Evolutionary conservation across 371 early-diverging fungal species (phyloP), one percentile per base, ranked within the genome.

Genomic region (Mucor circinelloides): DNA sequence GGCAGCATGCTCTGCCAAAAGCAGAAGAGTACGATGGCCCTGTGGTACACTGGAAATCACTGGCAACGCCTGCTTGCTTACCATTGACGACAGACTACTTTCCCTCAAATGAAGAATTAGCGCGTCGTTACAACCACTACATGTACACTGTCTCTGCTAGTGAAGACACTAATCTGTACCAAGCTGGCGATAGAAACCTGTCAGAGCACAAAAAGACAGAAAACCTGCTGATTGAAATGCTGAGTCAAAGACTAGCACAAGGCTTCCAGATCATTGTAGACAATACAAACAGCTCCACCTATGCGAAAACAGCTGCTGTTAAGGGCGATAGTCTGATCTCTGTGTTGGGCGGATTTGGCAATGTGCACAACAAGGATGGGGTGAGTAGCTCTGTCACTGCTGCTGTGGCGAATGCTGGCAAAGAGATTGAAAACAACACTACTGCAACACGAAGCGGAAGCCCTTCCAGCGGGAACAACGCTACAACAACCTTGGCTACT

Each of bases 71-170:
- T 0, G 98, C 97, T 2, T 95, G 95, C 67, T 75, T 99, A 52
- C 99, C 99, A 4, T 71, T 99, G 44, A 97, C 96, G 0, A 96
- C 95, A 0, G 95, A 97, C 70, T 95, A 86, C 66, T 91, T 91
- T 42, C 98, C 99, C 2, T 77, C 89, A 9, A 77, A 77, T 17
- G 90, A 93, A 44, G 94, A 95, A 64, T 76, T 95, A 1, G 80
- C 81, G 31, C 77, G 82, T 8, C 74, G 84, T 9, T 97, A 95
- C 75, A 77, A 84, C 15, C 92, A 95, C 67, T 94, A 94, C 71
- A 89, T 86, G 71, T 94, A 96, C 72, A 91, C 91, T 0, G 89
- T 93, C 1, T 92, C 91, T 1, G 88, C 90, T 0, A 90, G 89
- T 67, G 90, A 93, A 17, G 90, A 89, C 58, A 74, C 73, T 6